Percentiles rank a stretch among this genome's conserved stretches.
phyloP scores from a whole-genome alignment of 345 rosid species.

The Citrus maxima region DNA sequence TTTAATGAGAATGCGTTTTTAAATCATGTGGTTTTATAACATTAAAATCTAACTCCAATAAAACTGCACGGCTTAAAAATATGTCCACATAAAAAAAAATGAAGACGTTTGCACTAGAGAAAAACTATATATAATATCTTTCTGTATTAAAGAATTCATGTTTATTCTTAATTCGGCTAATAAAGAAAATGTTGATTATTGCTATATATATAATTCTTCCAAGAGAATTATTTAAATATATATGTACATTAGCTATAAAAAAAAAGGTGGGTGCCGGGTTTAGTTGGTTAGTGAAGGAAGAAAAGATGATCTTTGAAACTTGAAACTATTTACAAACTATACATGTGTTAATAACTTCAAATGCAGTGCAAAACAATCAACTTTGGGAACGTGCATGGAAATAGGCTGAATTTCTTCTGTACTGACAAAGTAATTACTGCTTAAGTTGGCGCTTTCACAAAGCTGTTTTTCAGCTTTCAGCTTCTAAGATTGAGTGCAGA shows the following conservation, averaged over 20 bases:
- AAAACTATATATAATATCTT: too few species aligned
- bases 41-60: too few species aligned
- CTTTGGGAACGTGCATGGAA: slow-evolving; percentile 13
- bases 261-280: not conserved
- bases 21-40: too few species aligned
- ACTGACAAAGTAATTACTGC: not conserved
- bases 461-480: not conserved
- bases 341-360: not conserved
- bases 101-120: fast-evolving
- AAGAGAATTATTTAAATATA: not conserved
- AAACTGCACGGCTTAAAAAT: too few species aligned
- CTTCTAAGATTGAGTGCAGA: slow-evolving; percentile 4
- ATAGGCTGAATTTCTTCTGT: not conserved
- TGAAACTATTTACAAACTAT: not conserved
- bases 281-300: not conserved
- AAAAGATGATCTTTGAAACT: not conserved
- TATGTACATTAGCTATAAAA: not conserved
- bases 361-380: not conserved
- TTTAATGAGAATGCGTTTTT: too few species aligned
- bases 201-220: not conserved
- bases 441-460: slow-evolving; percentile 13
- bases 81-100: too few species aligned
- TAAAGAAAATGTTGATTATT: not conserved
- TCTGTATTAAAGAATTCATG: not conserved
- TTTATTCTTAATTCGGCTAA: not conserved